phyloP scores from a whole-genome alignment of 495 filamentous ascomycete genomes.

The Sabuloglossum arenarium region DNA sequence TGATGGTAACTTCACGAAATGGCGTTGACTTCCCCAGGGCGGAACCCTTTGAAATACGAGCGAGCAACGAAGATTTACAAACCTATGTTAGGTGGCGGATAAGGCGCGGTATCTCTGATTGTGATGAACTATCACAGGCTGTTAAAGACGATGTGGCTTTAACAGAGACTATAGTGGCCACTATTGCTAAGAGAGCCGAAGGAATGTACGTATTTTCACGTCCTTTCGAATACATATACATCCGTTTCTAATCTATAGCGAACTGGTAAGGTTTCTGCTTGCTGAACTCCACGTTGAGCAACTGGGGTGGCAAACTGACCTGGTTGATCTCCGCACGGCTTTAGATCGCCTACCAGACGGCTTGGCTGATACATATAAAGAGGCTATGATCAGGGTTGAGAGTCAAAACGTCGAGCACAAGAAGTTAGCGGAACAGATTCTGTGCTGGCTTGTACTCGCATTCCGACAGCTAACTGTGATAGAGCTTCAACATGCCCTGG shows the following conservation, averaged over 20 bases:
- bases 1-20: too few species aligned
- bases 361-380: conserved; percentile 21
- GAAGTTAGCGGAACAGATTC: conserved; percentile 17
- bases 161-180: conserved; percentile 7
- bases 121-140: conserved; percentile 5
- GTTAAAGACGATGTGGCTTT: conserved; percentile 7
- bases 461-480: conserved; percentile 17
- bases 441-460: conserved; percentile 27
- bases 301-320: conserved; percentile 17
- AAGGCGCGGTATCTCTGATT: conserved; percentile 3
- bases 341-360: conserved; percentile 16
- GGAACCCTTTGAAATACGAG: conserved; percentile 12
- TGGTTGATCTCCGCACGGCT: conserved; percentile 15
- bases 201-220: conserved; percentile 11
- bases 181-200: conserved; percentile 9
- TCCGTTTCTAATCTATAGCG: not conserved
- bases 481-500: conserved; percentile 29
- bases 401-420: conserved; percentile 13
- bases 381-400: conserved; percentile 24
- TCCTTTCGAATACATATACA: not conserved
- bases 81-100: conserved; percentile 13
- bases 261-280: conserved; percentile 28
- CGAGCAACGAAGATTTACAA: conserved; percentile 14
- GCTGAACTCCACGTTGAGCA: conserved; percentile 28
- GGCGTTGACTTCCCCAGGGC: conserved; percentile 14